These are phyloP conservation scores for Aquilaria agallochum DNA, from an alignment of 441 rosid species.

Conservation along the genomic window DNA sequence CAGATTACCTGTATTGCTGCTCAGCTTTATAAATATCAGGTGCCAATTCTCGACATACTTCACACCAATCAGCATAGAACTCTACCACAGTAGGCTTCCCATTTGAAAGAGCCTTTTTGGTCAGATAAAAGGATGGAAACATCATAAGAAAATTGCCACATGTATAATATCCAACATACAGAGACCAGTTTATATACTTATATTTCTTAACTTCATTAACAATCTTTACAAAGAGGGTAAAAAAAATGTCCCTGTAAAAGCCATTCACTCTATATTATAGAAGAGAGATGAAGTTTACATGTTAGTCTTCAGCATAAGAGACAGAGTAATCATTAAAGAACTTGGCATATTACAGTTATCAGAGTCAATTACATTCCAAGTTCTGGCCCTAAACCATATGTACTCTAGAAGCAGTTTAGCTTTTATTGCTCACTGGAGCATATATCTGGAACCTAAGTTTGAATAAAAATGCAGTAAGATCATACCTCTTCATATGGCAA, in stretches of 20 bases:
- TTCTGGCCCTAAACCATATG: background rate
- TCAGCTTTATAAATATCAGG: constrained; percentile 95
- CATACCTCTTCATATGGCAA: constrained; percentile 77
- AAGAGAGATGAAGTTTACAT: too few relatives aligned
- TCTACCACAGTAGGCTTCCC: constrained; percentile 96
- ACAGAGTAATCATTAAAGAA: too few relatives aligned
- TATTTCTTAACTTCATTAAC: background rate
- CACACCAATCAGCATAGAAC: constrained; percentile 98
- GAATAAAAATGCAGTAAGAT: background rate
- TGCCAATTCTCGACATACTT: constrained; percentile 90
- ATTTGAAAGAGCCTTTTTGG: constrained; percentile 70
- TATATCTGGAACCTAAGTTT: background rate
- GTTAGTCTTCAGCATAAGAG: too few relatives aligned
- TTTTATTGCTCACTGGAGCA: too few relatives aligned
- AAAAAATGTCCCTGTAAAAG: too few relatives aligned
- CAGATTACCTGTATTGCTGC: constrained; percentile 76
- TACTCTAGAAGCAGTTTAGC: background rate
- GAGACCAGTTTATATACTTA: too few relatives aligned
- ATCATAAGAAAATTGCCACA: too few relatives aligned
- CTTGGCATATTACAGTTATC: too few relatives aligned
- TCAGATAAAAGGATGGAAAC: constrained; percentile 3
- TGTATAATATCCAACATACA: too few relatives aligned
- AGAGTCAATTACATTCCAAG: too few relatives aligned
- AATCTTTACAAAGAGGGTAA: background rate
- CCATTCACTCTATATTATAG: too few relatives aligned